Evolutionary conservation across 2,329 filamentous ascomycete genomes (phyloP).

Genomic region (Colletotrichum coccodes): DNA sequence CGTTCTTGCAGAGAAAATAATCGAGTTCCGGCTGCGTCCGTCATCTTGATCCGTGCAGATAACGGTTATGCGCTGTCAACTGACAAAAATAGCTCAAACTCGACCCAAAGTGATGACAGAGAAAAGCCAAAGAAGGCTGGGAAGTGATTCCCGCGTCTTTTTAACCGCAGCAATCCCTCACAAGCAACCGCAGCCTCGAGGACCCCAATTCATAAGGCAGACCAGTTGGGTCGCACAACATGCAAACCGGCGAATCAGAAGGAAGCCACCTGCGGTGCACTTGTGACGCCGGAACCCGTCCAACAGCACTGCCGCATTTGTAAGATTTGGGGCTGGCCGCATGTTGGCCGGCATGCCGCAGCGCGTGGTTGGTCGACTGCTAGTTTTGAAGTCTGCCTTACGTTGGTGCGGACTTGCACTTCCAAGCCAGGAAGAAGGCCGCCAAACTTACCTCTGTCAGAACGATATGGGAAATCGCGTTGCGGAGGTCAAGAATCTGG

Average conservation of each 20-base stretch:
- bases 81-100: too few relatives aligned
- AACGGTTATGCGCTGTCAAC: too few relatives aligned
- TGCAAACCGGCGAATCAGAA: background rate
- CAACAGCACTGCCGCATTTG: background rate
- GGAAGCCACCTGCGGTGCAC: background rate
- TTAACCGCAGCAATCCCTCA: background rate
- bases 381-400: background rate
- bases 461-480: background rate
- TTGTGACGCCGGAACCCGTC: background rate
- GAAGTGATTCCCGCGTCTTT: too few relatives aligned
- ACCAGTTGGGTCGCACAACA: background rate
- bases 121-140: background rate
- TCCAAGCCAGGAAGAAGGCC: too few relatives aligned
- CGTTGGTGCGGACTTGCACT: background rate
- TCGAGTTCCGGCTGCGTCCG: background rate
- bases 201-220: background rate
- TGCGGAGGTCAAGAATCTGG: too few relatives aligned
- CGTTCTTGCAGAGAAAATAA: background rate
- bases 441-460: accelerated
- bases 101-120: accelerated
- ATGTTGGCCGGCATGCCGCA: background rate
- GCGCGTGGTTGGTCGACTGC: background rate
- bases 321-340: background rate
- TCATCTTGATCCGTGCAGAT: background rate
- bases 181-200: background rate